These are phyloP conservation scores for Didymella lethalis DNA, from an alignment of 2,329 filamentous ascomycete species.

Conservation along the genomic window DNA sequence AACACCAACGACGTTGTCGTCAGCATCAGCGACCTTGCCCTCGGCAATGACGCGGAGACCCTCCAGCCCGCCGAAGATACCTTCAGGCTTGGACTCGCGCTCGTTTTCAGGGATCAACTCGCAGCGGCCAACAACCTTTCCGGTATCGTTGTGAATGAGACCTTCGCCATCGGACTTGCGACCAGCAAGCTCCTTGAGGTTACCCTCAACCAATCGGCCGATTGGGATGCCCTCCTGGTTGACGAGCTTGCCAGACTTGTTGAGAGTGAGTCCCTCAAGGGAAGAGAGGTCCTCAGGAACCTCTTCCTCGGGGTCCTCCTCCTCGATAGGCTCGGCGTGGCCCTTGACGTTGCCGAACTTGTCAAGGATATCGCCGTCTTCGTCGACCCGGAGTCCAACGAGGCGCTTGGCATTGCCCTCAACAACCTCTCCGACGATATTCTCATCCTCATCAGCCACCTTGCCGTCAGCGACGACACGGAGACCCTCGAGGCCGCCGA, in stretches of 20 bases:
- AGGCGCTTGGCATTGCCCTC: conserved; percentile 68
- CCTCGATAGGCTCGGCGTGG: conserved; percentile 64
- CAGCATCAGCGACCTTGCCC: conserved; percentile 59
- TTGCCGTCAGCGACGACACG: conserved; percentile 58
- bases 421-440: conserved; percentile 61
- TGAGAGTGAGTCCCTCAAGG: conserved; percentile 57
- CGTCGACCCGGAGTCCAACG: conserved; percentile 66
- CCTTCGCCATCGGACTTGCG: conserved; percentile 76
- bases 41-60: conserved; percentile 58
- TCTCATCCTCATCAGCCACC: conserved; percentile 60
- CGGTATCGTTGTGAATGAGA: conserved; percentile 74
- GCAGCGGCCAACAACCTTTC: conserved; percentile 72
- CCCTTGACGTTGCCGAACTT: conserved; percentile 69
- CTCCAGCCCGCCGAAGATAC: conserved; percentile 59
- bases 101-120: conserved; percentile 74
- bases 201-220: conserved; percentile 73
- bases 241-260: conserved; percentile 61
- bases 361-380: conserved; percentile 69
- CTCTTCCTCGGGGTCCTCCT: conserved; percentile 53
- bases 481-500: conserved; percentile 59
- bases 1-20: conserved; percentile 60
- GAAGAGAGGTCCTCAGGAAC: conserved; percentile 55
- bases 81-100: conserved; percentile 60
- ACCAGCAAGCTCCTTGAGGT: conserved; percentile 68
- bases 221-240: conserved; percentile 59